Base-by-base conservation (phyloP, 2,329 filamentous ascomycete genomes). In the Neofusicoccum kwambonambiense region DNA sequence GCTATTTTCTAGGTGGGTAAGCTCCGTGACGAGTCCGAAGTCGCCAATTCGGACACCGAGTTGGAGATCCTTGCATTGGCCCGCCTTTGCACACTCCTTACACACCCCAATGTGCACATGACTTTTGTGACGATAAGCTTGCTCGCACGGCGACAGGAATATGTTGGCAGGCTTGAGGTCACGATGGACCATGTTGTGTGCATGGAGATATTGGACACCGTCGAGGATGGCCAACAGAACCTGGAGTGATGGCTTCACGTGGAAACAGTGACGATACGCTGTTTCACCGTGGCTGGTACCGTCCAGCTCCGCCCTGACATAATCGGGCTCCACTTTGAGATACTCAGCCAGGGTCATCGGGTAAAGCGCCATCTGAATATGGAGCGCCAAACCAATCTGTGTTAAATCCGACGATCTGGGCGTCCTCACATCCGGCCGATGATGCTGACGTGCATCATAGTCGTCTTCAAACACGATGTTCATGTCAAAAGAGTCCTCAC, bases 131-230 rank as follows among this genome's bases (percentile, higher is more conserved):
- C 71, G 71, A 12, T 69, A 68, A 27, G 67, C 73, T 34, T 74
- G 71, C 3, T 70, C 74, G 17, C 79, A 74, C n/a, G 81, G 72
- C 2, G 84, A 84, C 0, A 90, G 77, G 73, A 90, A 89, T 34
- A 90, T 85, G 68, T 90, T 90, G 3, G 84, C 86, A 0, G 88
- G 88, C 70, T 90, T 90, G 22, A 90, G 78, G 70, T 90, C 88
- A 9, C 88, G 84, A 69, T 90, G 88, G 0, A 89, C 82, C 54
- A 90, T 84, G 5, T 81, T 81, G 65, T 86, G 81, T 0, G 79
- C 76, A 69, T 90, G 88, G 1, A 90, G 79, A 69, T 90, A 90
- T 65, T 87, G 82, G 3, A 90, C 83, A 1, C 88, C 88, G 8
- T 87, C 83, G 1, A 89, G 75, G 35, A 90, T 84, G 1, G 82